A percentile compares a stretch with the other conserved stretches of the same genome.
These are phyloP conservation scores for Auriscalpium orientale DNA, from an alignment of 768 basidiomycete genomes.

Conservation along the genomic window DNA sequence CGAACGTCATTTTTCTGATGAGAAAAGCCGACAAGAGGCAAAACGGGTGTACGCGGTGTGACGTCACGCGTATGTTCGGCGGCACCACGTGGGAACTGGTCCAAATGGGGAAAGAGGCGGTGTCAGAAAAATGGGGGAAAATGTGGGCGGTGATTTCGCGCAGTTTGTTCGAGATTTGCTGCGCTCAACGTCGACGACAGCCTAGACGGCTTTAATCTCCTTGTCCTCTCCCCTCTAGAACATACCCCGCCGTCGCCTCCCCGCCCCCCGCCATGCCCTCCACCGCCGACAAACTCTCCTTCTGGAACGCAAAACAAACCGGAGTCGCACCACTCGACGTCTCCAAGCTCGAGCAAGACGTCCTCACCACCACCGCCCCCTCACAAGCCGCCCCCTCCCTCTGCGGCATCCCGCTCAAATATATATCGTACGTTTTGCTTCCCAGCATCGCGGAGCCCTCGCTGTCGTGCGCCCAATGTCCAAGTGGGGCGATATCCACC, in stretches of 20 bases:
- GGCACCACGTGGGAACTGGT: not conserved
- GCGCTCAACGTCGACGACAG: not conserved
- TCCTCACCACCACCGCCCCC: slow-evolving; percentile 31
- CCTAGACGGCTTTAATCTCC: not conserved
- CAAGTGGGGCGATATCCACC: not conserved
- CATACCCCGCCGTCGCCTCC: not conserved
- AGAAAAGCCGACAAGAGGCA: too few species aligned
- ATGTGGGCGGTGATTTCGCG: not conserved
- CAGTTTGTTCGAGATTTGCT: not conserved
- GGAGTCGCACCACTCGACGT: not conserved
- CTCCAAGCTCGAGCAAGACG: slow-evolving; percentile 22
- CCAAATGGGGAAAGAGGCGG: not conserved
- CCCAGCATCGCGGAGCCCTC: slow-evolving; percentile 1
- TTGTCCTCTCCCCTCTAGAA: not conserved
- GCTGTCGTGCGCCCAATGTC: slow-evolving; percentile 2
- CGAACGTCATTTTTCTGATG: not conserved
- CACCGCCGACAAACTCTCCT: slow-evolving; percentile 4
- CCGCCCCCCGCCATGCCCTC: slow-evolving; percentile 2
- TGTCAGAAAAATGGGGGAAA: not conserved
- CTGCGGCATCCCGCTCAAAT: slow-evolving; percentile 70
- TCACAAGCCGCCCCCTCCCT: slow-evolving; percentile 42
- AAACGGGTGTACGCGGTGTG: too few species aligned
- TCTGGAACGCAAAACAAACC: slow-evolving; percentile 10
- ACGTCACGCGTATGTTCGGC: slow-evolving; percentile 1
- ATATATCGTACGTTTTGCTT: slow-evolving; percentile 56